Conservation (phyloP, 2,329 filamentous ascomycete species). For the Nigrospora osmanthi region DNA sequence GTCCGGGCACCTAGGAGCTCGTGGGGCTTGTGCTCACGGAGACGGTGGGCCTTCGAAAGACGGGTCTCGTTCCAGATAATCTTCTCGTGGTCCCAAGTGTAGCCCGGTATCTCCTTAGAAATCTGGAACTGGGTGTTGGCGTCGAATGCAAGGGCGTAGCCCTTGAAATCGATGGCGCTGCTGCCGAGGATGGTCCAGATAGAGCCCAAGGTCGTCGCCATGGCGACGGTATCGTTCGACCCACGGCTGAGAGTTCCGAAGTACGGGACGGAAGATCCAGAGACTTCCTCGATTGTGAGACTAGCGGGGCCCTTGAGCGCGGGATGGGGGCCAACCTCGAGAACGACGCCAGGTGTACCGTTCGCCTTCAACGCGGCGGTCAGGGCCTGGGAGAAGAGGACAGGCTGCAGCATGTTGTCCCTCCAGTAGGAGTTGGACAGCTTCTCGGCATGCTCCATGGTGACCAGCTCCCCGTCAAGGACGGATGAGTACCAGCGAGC, state of each 20-base stretch:
- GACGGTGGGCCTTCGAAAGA: not conserved
- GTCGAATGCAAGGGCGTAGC: not conserved
- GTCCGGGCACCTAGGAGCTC: conserved; percentile 1
- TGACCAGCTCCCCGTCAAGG: not conserved
- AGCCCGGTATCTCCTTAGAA: conserved; percentile 2
- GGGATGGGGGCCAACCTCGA: conserved; percentile 8
- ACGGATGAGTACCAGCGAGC: conserved; percentile 5
- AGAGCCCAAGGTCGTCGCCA: conserved; percentile 1
- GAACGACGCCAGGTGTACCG: conserved; percentile 2
- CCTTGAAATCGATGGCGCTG: not conserved
- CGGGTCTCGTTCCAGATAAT: conserved; percentile 4
- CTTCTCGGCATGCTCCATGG: not conserved
- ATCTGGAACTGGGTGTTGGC: not conserved
- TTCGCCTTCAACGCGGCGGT: not conserved
- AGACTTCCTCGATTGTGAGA: conserved; percentile 1
- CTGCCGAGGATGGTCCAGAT: conserved; percentile 4
- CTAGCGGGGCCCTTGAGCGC: conserved; percentile 7
- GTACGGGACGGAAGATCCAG: conserved; percentile 3
- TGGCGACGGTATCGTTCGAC: not conserved
- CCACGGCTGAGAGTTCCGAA: conserved; percentile 4
- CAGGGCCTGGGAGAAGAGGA: conserved; percentile 7
- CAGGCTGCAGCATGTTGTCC: conserved; percentile 6
- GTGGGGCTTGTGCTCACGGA: not conserved
- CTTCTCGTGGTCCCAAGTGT: conserved; percentile 6
- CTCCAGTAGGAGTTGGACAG: conserved; percentile 6